Percentiles rank a stretch among this genome's conserved stretches.
These are phyloP conservation scores for Gaeumannomyces sp. DNA, from an alignment of 2,329 filamentous ascomycete genomes.

Conservation along the genomic window DNA sequence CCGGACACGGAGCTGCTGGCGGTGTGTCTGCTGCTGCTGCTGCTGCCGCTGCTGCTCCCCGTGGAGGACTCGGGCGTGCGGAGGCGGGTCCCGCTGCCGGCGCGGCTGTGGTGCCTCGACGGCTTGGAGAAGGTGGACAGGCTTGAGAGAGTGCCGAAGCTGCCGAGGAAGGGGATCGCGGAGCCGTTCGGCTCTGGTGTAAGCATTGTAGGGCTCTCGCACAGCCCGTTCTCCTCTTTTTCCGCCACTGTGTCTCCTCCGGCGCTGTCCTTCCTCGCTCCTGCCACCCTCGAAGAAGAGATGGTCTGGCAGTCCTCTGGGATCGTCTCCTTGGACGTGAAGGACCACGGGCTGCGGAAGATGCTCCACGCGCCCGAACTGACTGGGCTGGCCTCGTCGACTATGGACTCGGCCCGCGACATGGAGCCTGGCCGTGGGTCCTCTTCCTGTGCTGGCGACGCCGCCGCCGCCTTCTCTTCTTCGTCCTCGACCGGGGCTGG, in stretches of 20 bases:
- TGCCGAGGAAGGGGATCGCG: neutral
- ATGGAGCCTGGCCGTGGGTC: no score
- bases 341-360: slow-evolving; percentile 5
- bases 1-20: slow-evolving; percentile 3
- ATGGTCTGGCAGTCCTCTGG: neutral
- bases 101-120: slow-evolving; percentile 7
- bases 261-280: no score
- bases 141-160: neutral
- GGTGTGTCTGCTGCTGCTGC: slow-evolving; percentile 3
- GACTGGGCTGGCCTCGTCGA: neutral
- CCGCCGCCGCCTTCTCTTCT: no score
- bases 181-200: neutral
- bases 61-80: neutral
- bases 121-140: neutral
- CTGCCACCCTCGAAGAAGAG: no score
- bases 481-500: neutral
- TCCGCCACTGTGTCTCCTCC: no score
- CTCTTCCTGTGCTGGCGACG: no score
- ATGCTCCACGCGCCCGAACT: neutral
- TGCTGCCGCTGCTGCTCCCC: neutral
- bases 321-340: neutral
- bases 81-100: slow-evolving; percentile 5
- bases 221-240: neutral
- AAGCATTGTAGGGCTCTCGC: neutral
- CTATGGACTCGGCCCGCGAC: no score